Conservation (phyloP, 2,329 filamentous ascomycete genomes). For the Arthrobotrys iridis region DNA sequence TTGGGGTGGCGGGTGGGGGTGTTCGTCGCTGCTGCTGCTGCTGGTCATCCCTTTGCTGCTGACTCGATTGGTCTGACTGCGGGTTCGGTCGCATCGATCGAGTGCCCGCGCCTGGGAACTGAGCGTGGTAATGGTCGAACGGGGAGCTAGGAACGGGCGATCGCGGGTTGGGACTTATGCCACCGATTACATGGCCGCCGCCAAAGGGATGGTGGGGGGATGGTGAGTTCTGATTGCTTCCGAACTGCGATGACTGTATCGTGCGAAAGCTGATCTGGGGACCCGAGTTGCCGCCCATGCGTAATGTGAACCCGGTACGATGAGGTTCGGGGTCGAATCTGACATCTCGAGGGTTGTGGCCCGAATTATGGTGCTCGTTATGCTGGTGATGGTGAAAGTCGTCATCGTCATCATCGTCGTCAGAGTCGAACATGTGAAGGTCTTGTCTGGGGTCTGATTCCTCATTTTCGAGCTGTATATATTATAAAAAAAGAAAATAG, state of each 20-base stretch:
- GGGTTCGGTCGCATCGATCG: slow-evolving; percentile 12
- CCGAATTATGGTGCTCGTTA: slow-evolving; percentile 14
- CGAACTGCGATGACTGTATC: slow-evolving; percentile 12
- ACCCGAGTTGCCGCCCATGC: slow-evolving; percentile 40
- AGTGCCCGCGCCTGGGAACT: slow-evolving; percentile 3
- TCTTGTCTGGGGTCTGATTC: slow-evolving; percentile 26
- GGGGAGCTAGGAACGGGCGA: slow-evolving; percentile 21
- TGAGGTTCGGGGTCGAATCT: not conserved
- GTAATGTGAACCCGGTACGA: slow-evolving; percentile 37
- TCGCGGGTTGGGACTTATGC: slow-evolving; percentile 25
- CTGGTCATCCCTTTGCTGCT: not conserved
- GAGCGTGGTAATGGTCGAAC: slow-evolving; percentile 23
- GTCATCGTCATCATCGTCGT: slow-evolving; percentile 20
- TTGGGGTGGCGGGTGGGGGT: slow-evolving; percentile 28
- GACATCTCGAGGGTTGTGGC: not conserved
- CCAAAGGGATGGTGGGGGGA: slow-evolving; percentile 23
- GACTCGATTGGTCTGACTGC: not conserved
- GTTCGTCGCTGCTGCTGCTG: slow-evolving; percentile 20
- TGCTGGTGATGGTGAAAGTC: slow-evolving; percentile 7
- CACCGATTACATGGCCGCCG: slow-evolving; percentile 37
- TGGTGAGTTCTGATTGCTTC: not conserved
- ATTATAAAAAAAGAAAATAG: slow-evolving; percentile 3
- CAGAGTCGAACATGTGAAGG: slow-evolving; percentile 3
- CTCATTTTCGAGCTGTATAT: slow-evolving; percentile 36
- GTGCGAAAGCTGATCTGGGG: slow-evolving; percentile 52